phyloP scores from a whole-genome alignment of 768 basidiomycete species.

The Leccinum arenicola region DNA sequence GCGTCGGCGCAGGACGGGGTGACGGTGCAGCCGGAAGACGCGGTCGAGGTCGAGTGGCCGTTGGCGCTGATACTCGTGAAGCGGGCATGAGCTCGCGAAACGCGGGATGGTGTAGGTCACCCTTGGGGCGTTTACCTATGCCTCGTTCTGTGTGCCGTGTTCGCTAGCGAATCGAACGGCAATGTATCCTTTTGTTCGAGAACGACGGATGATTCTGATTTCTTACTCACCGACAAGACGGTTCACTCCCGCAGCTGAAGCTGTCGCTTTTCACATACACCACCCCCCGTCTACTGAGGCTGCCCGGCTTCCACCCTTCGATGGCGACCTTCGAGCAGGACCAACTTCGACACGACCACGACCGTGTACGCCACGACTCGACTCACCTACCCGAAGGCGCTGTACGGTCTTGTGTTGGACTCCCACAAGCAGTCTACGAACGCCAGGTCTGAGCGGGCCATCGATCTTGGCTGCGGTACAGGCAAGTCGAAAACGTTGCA shows the following conservation, averaged over 20 bases:
- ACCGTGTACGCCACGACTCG: constrained; percentile 56
- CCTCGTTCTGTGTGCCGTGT: not conserved
- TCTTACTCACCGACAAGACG: not conserved
- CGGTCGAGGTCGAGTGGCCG: constrained; percentile 44
- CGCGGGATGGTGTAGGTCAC: not conserved
- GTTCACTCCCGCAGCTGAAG: not conserved
- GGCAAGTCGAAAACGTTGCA: constrained; percentile 36
- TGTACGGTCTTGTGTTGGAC: constrained; percentile 62
- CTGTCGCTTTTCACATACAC: not conserved
- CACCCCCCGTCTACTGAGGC: not conserved
- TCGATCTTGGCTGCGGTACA: constrained; percentile 82
- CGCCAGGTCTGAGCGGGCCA: constrained; percentile 50
- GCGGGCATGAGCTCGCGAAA: constrained; percentile 1
- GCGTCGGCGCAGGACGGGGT: constrained; percentile 29
- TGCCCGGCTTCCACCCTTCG: not conserved
- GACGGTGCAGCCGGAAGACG: constrained; percentile 16
- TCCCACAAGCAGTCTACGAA: constrained; percentile 42
- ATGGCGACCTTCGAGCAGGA: constrained; percentile 71
- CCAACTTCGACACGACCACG: constrained; percentile 53
- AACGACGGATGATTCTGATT: not conserved
- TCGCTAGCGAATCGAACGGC: not conserved
- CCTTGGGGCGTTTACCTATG: not conserved
- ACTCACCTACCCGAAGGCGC: constrained; percentile 63
- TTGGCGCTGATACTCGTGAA: constrained; percentile 32
- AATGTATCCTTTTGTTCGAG: not conserved